Evolutionary conservation across 192 early-diverging fungal species (phyloP).

Genomic region (Obelidium mucronatum): DNA sequence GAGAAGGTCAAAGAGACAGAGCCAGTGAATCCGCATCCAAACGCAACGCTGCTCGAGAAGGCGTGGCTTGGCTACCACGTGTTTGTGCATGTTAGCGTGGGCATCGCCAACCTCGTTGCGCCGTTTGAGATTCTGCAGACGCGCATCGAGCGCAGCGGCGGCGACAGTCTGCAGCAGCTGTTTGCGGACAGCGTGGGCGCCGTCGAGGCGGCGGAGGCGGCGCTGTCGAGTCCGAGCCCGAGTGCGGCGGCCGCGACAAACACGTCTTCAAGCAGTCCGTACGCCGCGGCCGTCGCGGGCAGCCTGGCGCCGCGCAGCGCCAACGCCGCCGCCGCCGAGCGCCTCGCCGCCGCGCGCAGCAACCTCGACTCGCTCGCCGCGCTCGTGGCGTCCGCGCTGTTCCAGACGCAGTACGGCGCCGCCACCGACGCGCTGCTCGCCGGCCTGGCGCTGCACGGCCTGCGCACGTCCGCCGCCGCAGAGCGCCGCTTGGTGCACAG

Average conservation of each 20-base stretch:
- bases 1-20: no score
- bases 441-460: slow-evolving; percentile 13
- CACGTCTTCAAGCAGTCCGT: neutral
- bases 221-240: slow-evolving; percentile 6
- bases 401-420: slow-evolving; percentile 29
- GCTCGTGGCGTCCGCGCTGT: slow-evolving; percentile 33
- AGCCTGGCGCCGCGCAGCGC: slow-evolving; percentile 2
- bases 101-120: slow-evolving; percentile 22
- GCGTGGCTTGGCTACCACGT: slow-evolving; percentile 30
- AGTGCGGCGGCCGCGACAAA: no score
- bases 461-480: neutral
- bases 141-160: slow-evolving; percentile 25
- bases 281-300: slow-evolving; percentile 17
- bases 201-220: slow-evolving; percentile 2
- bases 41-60: slow-evolving; percentile 26
- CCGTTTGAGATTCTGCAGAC: slow-evolving; percentile 31
- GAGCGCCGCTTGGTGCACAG: slow-evolving; percentile 37
- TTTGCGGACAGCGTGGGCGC: slow-evolving; percentile 28
- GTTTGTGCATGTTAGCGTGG: neutral
- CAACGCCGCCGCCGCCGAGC: neutral
- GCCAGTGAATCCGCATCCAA: no score
- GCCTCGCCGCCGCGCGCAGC: slow-evolving; percentile 10
- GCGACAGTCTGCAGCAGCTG: slow-evolving; percentile 27
- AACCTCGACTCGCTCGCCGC: slow-evolving; percentile 43
- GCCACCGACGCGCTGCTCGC: slow-evolving; percentile 27